phyloP scores from a whole-genome alignment of 768 basidiomycete genomes.

The Leccinum ochraceum region DNA sequence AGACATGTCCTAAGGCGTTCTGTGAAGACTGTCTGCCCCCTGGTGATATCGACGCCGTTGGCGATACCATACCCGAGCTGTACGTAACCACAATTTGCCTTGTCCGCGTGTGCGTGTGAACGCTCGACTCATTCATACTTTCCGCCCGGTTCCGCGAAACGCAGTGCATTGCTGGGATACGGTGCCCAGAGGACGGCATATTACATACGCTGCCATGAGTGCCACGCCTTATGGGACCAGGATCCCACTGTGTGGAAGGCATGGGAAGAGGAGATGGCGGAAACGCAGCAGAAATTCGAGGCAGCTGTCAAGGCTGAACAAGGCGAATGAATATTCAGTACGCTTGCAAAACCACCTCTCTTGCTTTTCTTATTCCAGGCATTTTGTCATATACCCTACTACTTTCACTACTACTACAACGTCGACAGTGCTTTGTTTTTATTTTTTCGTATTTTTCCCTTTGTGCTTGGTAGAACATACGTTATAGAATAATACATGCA shows the following conservation, averaged over 20 bases:
- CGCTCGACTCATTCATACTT: background rate
- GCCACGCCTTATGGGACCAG: slow-evolving; percentile 38
- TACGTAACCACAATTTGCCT: slow-evolving; percentile 28
- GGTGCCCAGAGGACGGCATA: slow-evolving; percentile 39
- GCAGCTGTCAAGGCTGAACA: slow-evolving; percentile 2
- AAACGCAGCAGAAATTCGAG: slow-evolving; percentile 38
- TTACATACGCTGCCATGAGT: slow-evolving; percentile 54
- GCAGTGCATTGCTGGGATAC: slow-evolving; percentile 44
- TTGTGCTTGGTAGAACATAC: background rate
- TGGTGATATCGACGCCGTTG: slow-evolving; percentile 51
- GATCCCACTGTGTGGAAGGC: slow-evolving; percentile 40
- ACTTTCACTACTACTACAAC: background rate
- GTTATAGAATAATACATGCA: background rate
- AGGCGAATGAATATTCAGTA: background rate
- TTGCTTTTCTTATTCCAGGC: background rate
- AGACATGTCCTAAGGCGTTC: slow-evolving; percentile 57
- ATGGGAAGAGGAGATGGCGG: slow-evolving; percentile 46
- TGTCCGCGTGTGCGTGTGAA: background rate
- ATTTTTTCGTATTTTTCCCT: background rate
- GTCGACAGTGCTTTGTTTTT: background rate
- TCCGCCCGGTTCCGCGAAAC: background rate
- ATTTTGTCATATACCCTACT: background rate
- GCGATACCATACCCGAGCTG: slow-evolving; percentile 61
- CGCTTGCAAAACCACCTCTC: background rate
- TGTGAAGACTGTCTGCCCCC: slow-evolving; percentile 62